Evolutionary conservation across 352 stramenopile genomes (phyloP).

Genomic region (Phytophthora podocarpi): DNA sequence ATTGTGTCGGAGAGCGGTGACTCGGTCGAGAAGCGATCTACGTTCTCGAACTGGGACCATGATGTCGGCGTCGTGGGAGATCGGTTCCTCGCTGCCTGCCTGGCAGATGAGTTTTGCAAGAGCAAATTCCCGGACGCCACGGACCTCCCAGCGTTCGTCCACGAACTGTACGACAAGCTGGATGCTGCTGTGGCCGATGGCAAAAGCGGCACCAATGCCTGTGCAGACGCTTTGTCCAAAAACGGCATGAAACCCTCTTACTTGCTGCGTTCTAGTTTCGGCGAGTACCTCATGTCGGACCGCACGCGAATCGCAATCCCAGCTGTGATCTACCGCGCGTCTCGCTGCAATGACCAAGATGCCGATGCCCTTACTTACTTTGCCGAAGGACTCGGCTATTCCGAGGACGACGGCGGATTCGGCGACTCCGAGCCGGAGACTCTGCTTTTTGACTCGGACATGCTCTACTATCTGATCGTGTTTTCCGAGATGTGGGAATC

Average conservation of each 20-base stretch:
- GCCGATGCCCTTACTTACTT: slow-evolving; percentile 46
- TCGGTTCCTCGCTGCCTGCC: slow-evolving; percentile 61
- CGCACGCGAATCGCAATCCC: slow-evolving; percentile 46
- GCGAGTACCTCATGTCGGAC: slow-evolving; percentile 62
- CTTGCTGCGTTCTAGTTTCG: slow-evolving; percentile 67
- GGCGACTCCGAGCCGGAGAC: slow-evolving; percentile 47
- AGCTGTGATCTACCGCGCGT: slow-evolving; percentile 59
- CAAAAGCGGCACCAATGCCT: slow-evolving; percentile 45
- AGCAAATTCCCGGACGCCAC: slow-evolving; percentile 61
- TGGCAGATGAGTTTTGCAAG: slow-evolving; percentile 64
- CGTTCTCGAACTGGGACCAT: slow-evolving; percentile 83
- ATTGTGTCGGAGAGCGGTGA: slow-evolving; percentile 66
- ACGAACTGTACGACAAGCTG: slow-evolving; percentile 55
- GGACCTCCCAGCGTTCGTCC: slow-evolving; percentile 55
- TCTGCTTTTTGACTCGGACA: slow-evolving; percentile 66
- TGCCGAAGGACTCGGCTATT: slow-evolving; percentile 17
- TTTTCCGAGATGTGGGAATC: slow-evolving; percentile 80
- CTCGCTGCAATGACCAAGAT: slow-evolving; percentile 47
- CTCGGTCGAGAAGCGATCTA: slow-evolving; percentile 59
- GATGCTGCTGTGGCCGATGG: slow-evolving; percentile 49
- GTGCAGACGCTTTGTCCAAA: slow-evolving; percentile 48
- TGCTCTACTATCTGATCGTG: slow-evolving; percentile 82
- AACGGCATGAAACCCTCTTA: slow-evolving; percentile 63
- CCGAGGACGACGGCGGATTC: slow-evolving; percentile 15
- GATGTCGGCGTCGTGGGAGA: slow-evolving; percentile 67